A percentile compares a stretch with the other conserved stretches of the same genome.
phyloP scores from a whole-genome alignment of 2,329 filamentous ascomycete species.

The Seiridium unicorne region DNA sequence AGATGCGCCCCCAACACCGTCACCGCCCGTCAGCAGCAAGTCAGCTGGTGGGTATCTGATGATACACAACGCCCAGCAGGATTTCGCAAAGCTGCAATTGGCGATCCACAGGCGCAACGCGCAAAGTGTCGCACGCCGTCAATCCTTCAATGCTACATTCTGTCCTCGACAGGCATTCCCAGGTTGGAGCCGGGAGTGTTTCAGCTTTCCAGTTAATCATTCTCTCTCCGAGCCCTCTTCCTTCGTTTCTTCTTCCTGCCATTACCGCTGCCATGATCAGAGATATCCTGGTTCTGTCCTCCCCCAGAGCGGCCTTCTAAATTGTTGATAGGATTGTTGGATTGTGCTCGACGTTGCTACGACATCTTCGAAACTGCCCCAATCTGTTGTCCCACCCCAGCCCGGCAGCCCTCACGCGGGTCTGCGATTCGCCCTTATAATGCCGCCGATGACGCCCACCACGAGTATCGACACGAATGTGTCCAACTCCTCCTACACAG shows the following conservation, averaged over 20 bases:
- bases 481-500: neutral
- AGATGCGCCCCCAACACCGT: too few species aligned
- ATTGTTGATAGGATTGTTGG: conserved; percentile 5
- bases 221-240: neutral
- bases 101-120: conserved; percentile 1
- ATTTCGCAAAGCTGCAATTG: neutral
- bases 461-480: conserved; percentile 1
- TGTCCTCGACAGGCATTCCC: conserved; percentile 4
- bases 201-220: conserved; percentile 4
- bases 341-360: neutral
- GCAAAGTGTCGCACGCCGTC: conserved; percentile 3
- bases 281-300: neutral
- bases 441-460: conserved; percentile 1
- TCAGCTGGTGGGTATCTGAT: neutral
- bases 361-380: neutral
- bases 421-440: neutral
- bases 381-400: neutral
- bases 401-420: neutral
- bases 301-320: neutral
- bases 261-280: neutral
- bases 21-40: neutral
- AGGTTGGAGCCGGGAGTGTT: neutral
- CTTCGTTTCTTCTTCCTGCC: neutral
- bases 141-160: conserved; percentile 4
- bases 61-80: neutral